Percentiles rank a stretch among this genome's conserved stretches.
Conservation (phyloP, 306 rosid genomes). For the Vigna trinervia region DNA sequence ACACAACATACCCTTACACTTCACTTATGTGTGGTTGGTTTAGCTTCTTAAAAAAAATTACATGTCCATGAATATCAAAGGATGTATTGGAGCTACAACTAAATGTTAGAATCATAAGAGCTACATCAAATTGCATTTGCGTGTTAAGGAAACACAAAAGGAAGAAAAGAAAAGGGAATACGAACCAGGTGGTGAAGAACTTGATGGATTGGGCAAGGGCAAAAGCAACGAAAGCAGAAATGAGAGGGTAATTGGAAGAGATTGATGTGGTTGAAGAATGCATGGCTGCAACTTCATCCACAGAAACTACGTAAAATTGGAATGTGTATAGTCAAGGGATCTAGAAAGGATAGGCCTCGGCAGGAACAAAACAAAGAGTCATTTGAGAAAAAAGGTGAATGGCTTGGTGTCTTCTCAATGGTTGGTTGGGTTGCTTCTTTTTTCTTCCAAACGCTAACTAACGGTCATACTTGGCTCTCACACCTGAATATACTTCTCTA, state of each 20-base stretch:
- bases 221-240: slow-evolving; percentile 68
- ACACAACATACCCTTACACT: too few relatives aligned
- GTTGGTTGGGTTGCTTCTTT: not conserved
- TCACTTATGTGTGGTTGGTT: not conserved
- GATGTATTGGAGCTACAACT: not conserved
- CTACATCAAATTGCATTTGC: not conserved
- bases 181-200: slow-evolving; percentile 75
- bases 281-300: slow-evolving; percentile 44
- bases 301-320: not conserved
- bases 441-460: slow-evolving; percentile 40
- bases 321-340: not conserved
- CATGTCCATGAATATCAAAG: not conserved
- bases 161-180: slow-evolving; percentile 20
- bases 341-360: not conserved
- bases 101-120: not conserved
- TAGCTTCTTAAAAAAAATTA: not conserved
- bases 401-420: not conserved
- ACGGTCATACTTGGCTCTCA: slow-evolving; percentile 47
- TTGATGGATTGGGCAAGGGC: slow-evolving; percentile 63
- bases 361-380: not conserved
- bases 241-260: slow-evolving; percentile 66
- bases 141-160: not conserved
- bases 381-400: slow-evolving; percentile 1
- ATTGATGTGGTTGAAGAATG: slow-evolving; percentile 44
- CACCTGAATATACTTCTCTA: slow-evolving; percentile 43